Conservation (phyloP, 164 flowering plant genomes). For the Liriodendron chinense region DNA sequence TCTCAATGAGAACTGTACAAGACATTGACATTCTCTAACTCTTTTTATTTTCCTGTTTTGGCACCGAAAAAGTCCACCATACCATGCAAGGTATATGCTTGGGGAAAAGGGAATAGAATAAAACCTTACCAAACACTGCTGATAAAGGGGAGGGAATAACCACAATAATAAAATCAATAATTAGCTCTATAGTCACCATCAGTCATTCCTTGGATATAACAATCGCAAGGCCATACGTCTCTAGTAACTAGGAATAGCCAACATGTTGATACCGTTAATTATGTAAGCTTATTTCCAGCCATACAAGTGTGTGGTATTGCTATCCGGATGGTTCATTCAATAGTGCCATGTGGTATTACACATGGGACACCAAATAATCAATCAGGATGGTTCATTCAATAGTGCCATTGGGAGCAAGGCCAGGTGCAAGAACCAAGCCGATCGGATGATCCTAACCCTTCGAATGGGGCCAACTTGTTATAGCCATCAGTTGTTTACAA, state of each 20-base stretch:
- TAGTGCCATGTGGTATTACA: no score
- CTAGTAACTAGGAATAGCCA: neutral
- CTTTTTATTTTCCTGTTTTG: constrained; percentile 9
- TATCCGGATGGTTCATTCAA: no score
- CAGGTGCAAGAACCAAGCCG: no score
- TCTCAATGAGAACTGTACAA: constrained; percentile 20
- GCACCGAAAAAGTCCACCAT: constrained; percentile 15
- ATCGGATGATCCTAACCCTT: no score
- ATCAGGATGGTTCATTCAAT: no score
- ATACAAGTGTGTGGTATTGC: no score
- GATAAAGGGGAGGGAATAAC: constrained; percentile 17
- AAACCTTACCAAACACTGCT: constrained; percentile 13
- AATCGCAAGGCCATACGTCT: constrained; percentile 3
- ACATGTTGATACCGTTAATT: neutral
- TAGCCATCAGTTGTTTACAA: no score
- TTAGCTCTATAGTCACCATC: constrained; percentile 7
- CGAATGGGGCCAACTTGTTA: no score
- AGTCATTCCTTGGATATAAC: neutral
- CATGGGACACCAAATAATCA: no score
- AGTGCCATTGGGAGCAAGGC: no score
- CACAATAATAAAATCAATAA: neutral
- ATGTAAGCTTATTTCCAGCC: no score
- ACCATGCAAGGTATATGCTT: constrained; percentile 19
- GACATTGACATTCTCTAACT: constrained; percentile 36
- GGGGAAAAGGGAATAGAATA: constrained; percentile 7